Evolutionary conservation across 176 grass and related monocot genomes (phyloP), one percentile per base, ranked within the genome.

Genomic region (Calamus simplicifolius): DNA sequence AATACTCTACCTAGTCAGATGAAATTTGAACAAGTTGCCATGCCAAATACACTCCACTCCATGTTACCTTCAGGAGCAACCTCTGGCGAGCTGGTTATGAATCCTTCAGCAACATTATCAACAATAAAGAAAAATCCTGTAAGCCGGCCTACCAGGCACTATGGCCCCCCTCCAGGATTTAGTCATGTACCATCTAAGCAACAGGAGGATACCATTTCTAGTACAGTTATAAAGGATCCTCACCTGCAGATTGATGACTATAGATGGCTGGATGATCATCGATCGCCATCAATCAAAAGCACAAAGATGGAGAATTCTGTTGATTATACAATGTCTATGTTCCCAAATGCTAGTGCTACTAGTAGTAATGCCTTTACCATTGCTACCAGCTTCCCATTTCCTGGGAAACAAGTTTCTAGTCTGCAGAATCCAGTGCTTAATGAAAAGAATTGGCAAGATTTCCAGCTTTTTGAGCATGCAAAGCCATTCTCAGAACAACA

Each of bases 101-200:
- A 78, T 25, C 73, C 77, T 50, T 48, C 73, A 56, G 76, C 82
- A 56, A 59, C 72, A 62, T 53, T 61, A 17, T 61, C 73, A 61
- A 51, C 73, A 57, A 18, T 64, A 30, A 96, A 77, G 71, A 87
- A 84, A 61, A 96, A 79, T 56, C 91, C 77, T 75, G 80, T 96
- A 30, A 85, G 91, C 76, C 86, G 80, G 56, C 83, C 91, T 35
- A 38, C 57, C 73, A 90, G 81, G 75, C 83, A 69, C 38, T 57
- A 29, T 78, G 91, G 91, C 5, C 91, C 91, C 56, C 91, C 91
- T 77, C 91, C 86, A 51, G 89, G 84, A 49, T 94, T 94, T 79
- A 74, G 66, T 55, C 79, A 82, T 64, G 49, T 77, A 58, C 63
- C 77, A 8, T 53, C 58, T 16, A 90, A 84, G 61, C 76, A 74